A percentile compares a stretch with the other conserved stretches of the same genome.
Conservation (phyloP, 23 red algal species). For the Agarophyton chilense region DNA sequence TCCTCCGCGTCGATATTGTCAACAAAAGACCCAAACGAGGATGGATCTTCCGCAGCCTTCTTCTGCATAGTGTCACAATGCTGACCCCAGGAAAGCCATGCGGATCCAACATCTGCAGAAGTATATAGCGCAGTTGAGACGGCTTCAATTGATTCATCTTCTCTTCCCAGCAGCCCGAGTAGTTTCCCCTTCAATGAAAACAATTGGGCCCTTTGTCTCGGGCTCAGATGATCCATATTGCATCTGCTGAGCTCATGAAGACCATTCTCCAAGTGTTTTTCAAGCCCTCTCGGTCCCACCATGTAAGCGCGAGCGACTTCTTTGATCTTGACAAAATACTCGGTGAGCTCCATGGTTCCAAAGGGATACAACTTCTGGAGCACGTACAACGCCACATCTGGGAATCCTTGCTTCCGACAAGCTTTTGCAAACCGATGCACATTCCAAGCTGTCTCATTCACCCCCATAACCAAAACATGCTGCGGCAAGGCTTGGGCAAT, state of each 20-base stretch:
- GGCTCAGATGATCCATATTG: constrained; percentile 85
- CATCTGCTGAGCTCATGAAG: constrained; percentile 77
- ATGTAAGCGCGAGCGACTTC: constrained; percentile 83
- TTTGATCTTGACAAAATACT: constrained; percentile 98
- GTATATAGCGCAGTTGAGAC: constrained; percentile 66
- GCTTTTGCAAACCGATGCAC: constrained; percentile 89
- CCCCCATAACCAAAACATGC: constrained; percentile 81
- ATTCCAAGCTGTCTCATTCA: constrained; percentile 97
- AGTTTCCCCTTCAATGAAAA: constrained; percentile 86
- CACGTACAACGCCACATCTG: constrained; percentile 80
- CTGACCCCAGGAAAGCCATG: constrained; percentile 90
- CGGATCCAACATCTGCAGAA: constrained; percentile 73
- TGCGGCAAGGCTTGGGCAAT: constrained; percentile 59
- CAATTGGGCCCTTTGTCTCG: constrained; percentile 89
- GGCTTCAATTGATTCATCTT: constrained; percentile 72
- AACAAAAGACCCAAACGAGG: not conserved
- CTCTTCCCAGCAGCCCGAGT: constrained; percentile 38
- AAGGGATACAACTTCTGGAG: constrained; percentile 90
- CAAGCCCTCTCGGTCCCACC: constrained; percentile 42
- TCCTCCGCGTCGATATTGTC: constrained; percentile 7
- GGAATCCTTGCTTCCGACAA: constrained; percentile 88
- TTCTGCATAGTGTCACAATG: constrained; percentile 76
- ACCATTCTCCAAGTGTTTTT: constrained; percentile 72
- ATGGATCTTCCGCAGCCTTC: constrained; percentile 3
- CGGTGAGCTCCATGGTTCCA: constrained; percentile 88